Evolutionary conservation across 2,329 filamentous ascomycete genomes (phyloP).

Genomic region (Colletotrichum sp.): DNA sequence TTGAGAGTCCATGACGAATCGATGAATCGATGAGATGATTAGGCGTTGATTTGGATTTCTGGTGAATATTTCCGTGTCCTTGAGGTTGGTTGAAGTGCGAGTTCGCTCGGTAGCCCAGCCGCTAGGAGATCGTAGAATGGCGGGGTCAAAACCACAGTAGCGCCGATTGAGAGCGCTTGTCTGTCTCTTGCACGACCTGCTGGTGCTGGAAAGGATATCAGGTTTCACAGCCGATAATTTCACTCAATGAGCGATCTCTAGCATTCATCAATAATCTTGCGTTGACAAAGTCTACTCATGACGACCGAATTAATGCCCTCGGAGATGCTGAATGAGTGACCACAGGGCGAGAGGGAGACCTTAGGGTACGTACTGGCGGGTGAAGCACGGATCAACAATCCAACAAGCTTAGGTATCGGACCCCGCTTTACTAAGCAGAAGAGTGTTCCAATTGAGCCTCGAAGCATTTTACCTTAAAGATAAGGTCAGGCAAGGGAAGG

Average conservation of each 20-base stretch:
- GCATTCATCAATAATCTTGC: background rate
- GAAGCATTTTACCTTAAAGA: background rate
- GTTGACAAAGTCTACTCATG: background rate
- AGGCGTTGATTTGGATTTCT: background rate
- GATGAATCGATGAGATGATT: background rate
- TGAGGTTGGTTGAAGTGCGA: background rate
- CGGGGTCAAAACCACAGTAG: background rate
- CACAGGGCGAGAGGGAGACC: background rate
- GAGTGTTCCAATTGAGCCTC: background rate
- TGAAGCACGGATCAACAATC: background rate
- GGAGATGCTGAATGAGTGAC: background rate
- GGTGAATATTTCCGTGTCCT: background rate
- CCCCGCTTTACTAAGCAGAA: slow-evolving; percentile 8
- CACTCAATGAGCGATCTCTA: background rate
- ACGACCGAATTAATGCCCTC: background rate
- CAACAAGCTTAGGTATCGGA: background rate
- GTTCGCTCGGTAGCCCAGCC: background rate
- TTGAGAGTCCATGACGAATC: background rate
- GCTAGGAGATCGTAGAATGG: background rate
- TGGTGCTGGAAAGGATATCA: background rate
- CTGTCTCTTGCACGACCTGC: background rate
- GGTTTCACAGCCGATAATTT: background rate
- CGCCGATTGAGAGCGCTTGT: background rate
- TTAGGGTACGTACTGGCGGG: background rate
- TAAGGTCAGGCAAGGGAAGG: background rate